Evolutionary conservation across 1,284 basidiomycete genomes (phyloP), one percentile per base, ranked within the genome.

Genomic region (Tilletia indica): DNA sequence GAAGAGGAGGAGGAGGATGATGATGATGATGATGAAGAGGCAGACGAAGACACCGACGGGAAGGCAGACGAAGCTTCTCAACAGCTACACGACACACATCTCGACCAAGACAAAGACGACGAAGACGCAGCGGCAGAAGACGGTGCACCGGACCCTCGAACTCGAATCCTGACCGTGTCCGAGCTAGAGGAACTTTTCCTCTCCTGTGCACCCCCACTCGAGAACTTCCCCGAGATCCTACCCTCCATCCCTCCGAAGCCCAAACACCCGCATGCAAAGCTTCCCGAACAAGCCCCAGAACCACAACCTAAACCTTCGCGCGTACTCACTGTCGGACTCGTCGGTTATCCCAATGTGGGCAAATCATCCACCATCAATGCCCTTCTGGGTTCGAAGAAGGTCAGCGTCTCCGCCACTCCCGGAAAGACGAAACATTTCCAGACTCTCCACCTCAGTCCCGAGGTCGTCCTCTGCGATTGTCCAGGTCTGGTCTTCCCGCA

Each of bases 391-490:
- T 78, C 78, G 36, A 84, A 84, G 70, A 83, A 83, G 74, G 83
- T 84, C 9, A 83, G 81, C 39, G 83, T 83, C 66, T 82, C 80
- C 16, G 73, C 81, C 9, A 84, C 83, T 5, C 83, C 83, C 2
- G 83, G 97, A 77, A 98, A 99, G 86, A 99, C 97, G 39, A 99
- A 99, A 84, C 97, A 99, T 86, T 98, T 99, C 87, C 97, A 99
- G 86, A 99, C 97, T 0, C 94, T 98, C 75, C 89, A 94, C 76
- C 88, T 99, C 36, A 94, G 94, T 0, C 89, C 92, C 38, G 87
- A 89, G 2, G 92, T 98, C 67, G 88, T 93, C 14, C 89, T 99
- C n/a, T 99, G 96, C 81, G 97, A 99, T 87, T 99, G 97, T 86
- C 97, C 97, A 14, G 97, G 97, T 86, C 87, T 99, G 38, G 97